A percentile compares a stretch with the other conserved stretches of the same genome.
Evolutionary conservation across 108 stramenopile species (phyloP).

Genomic region (Bacterosira constricta): DNA sequence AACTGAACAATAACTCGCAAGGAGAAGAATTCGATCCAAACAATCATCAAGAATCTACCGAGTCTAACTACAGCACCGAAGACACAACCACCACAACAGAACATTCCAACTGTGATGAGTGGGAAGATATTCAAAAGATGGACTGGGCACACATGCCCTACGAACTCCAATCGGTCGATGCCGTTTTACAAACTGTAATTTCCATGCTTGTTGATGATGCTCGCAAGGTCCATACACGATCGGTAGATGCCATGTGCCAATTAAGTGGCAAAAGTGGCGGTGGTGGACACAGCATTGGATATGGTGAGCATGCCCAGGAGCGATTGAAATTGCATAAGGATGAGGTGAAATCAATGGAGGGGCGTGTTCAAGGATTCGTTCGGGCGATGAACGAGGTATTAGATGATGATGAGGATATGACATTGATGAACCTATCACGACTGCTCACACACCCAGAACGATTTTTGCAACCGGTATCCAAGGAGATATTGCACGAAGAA

Average conservation of each 20-base stretch:
- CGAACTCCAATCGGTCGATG: constrained; percentile 78
- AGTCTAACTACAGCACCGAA: no score
- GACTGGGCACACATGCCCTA: constrained; percentile 72
- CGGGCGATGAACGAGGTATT: constrained; percentile 76
- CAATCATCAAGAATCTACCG: no score
- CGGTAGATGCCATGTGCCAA: constrained; percentile 50
- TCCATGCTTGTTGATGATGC: constrained; percentile 70
- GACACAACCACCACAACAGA: not conserved
- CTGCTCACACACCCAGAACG: constrained; percentile 82
- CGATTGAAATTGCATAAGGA: constrained; percentile 76
- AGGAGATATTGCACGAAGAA: constrained; percentile 78
- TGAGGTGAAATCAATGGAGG: constrained; percentile 68
- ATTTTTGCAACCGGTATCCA: constrained; percentile 82
- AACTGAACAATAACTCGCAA: no score
- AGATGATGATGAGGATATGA: constrained; percentile 90
- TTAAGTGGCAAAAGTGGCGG: not conserved
- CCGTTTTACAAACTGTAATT: constrained; percentile 67
- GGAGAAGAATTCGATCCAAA: constrained; percentile 6
- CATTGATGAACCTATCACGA: constrained; percentile 86
- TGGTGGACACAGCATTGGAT: not conserved
- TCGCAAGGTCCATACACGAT: constrained; percentile 41
- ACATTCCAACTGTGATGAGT: constrained; percentile 49
- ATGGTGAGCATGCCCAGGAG: constrained; percentile 68
- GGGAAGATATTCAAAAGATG: constrained; percentile 69
- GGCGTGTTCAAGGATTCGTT: constrained; percentile 78